phyloP scores from a whole-genome alignment of 2,329 filamentous ascomycete genomes.

The Penicillium sp. region DNA sequence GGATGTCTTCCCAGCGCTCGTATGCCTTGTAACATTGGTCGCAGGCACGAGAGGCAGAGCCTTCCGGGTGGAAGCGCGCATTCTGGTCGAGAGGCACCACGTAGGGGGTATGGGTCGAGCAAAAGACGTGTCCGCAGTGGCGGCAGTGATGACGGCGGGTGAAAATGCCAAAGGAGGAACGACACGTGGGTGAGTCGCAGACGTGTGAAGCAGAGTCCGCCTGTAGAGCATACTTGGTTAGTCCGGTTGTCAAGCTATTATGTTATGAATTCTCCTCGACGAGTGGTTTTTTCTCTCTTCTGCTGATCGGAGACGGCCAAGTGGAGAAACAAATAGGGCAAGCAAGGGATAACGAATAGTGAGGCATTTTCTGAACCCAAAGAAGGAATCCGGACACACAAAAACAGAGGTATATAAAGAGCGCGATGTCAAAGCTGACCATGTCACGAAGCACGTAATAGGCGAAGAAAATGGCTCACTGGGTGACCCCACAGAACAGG shows the following conservation, averaged over 20 bases:
- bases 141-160: conserved; percentile 64
- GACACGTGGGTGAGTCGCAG: conserved; percentile 58
- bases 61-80: conserved; percentile 60
- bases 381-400: neutral
- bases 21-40: conserved; percentile 59
- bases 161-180: conserved; percentile 57
- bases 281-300: neutral
- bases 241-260: neutral
- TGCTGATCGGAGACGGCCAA: neutral
- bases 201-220: conserved; percentile 54
- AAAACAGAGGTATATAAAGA: neutral
- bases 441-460: conserved; percentile 15
- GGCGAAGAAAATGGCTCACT: conserved; percentile 15
- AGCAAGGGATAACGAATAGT: neutral
- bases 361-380: neutral
- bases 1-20: conserved; percentile 51
- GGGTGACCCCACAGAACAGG: neutral
- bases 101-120: conserved; percentile 55
- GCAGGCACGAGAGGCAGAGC: conserved; percentile 54
- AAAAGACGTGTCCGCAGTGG: conserved; percentile 64
- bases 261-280: neutral
- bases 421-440: neutral
- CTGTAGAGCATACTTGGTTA: conserved; percentile 28
- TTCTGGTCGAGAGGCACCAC: conserved; percentile 60
- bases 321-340: neutral